Evolutionary conservation across 1,284 basidiomycete species (phyloP).

Genomic region (Leccinum pachyderme): DNA sequence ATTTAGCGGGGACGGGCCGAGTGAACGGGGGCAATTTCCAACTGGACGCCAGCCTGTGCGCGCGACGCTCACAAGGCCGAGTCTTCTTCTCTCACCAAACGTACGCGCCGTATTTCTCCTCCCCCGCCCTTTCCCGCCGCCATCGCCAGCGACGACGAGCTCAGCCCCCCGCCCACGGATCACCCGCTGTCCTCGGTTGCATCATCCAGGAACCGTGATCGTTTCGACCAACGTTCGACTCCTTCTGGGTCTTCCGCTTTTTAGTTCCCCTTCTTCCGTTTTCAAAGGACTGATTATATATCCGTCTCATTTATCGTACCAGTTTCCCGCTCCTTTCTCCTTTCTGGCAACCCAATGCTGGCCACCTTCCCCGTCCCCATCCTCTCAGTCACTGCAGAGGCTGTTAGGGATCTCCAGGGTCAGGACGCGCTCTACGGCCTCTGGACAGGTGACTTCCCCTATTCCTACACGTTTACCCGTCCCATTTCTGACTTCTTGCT

Average conservation of each 20-base stretch:
- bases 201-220: slow-evolving; percentile 29
- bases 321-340: slow-evolving; percentile 1
- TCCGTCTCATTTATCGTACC: slow-evolving; percentile 16
- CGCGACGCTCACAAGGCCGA: slow-evolving; percentile 13
- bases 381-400: slow-evolving; percentile 61
- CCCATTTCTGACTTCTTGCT: slow-evolving; percentile 12
- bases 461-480: background rate
- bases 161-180: slow-evolving; percentile 9
- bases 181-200: slow-evolving; percentile 20
- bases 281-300: slow-evolving; percentile 21
- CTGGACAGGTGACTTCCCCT: slow-evolving; percentile 53
- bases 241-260: slow-evolving; percentile 15
- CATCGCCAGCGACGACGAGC: slow-evolving; percentile 15
- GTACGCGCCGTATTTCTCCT: background rate
- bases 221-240: slow-evolving; percentile 15
- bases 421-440: slow-evolving; percentile 59
- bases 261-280: slow-evolving; percentile 18
- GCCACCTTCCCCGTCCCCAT: slow-evolving; percentile 56
- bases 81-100: slow-evolving; percentile 19
- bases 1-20: slow-evolving; percentile 16
- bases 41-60: slow-evolving; percentile 15
- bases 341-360: slow-evolving; percentile 40
- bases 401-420: slow-evolving; percentile 62
- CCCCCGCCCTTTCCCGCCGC: background rate
- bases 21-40: slow-evolving; percentile 23